Conservation (phyloP, 306 rosid genomes). For the Vigna trinervia region DNA sequence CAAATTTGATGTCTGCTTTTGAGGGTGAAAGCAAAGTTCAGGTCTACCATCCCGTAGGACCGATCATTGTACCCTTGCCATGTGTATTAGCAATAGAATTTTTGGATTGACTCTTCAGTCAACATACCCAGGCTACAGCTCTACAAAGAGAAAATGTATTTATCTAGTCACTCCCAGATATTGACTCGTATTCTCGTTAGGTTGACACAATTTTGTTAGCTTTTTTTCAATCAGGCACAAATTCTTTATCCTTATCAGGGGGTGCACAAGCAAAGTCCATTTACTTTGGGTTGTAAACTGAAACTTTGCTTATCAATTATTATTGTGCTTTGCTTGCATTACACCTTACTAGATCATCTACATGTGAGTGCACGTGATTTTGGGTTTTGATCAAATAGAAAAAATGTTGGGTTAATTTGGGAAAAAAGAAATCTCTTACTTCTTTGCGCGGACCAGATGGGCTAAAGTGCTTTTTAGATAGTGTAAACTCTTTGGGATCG, state of each 20-base stretch:
- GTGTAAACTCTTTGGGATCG: too few relatives aligned
- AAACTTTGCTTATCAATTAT: conserved; percentile 21
- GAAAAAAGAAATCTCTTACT: conserved; percentile 69
- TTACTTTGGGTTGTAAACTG: conserved; percentile 24
- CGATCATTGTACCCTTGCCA: background rate
- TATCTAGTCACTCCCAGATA: conserved; percentile 36
- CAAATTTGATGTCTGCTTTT: conserved; percentile 40
- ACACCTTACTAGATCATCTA: conserved; percentile 20
- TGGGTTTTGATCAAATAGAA: conserved; percentile 12
- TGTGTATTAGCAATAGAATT: conserved; percentile 1
- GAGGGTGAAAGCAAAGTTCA: conserved; percentile 39
- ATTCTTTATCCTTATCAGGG: background rate
- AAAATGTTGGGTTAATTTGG: conserved; percentile 64
- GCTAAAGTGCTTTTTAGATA: too few relatives aligned
- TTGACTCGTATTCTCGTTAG: conserved; percentile 30
- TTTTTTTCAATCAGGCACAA: conserved; percentile 8
- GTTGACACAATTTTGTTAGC: conserved; percentile 38
- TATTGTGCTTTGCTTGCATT: conserved; percentile 27
- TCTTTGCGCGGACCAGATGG: conserved; percentile 53
- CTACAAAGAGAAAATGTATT: conserved; percentile 30
- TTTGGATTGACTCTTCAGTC: conserved; percentile 43
- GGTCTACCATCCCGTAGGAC: conserved; percentile 24
- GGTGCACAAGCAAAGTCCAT: conserved; percentile 10
- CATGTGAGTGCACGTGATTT: conserved; percentile 15
- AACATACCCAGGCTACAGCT: conserved; percentile 29